Conservation (phyloP, 352 stramenopile genomes). For the Pythium rhizo-oryzae region DNA sequence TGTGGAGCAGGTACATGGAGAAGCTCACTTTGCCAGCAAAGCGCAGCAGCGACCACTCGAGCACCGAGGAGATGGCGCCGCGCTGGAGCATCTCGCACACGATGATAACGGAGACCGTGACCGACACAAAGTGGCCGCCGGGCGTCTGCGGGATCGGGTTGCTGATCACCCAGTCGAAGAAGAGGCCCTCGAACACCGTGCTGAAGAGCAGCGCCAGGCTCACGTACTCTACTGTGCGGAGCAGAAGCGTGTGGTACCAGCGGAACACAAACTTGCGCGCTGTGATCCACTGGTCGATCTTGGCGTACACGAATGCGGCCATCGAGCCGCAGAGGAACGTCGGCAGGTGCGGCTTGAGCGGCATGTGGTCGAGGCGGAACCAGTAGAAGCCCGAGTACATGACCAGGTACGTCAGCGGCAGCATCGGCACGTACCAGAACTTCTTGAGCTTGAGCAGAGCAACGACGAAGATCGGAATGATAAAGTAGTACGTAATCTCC, state of each 20-base stretch:
- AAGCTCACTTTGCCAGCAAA: constrained; percentile 45
- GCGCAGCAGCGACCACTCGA: constrained; percentile 40
- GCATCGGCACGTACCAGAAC: constrained; percentile 15
- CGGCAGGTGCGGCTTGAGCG: constrained; percentile 33
- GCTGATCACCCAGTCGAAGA: constrained; percentile 35
- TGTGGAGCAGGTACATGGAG: constrained; percentile 49
- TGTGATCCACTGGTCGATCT: constrained; percentile 21
- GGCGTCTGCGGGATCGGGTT: constrained; percentile 24
- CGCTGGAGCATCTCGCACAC: constrained; percentile 41
- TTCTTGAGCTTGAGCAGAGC: constrained; percentile 1
- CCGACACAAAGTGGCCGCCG: constrained; percentile 30
- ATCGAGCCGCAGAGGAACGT: constrained; percentile 43
- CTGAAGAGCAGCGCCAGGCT: constrained; percentile 33
- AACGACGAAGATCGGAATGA: constrained; percentile 36
- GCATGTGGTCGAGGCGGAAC: constrained; percentile 29
- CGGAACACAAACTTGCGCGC: not conserved
- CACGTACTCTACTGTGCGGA: too few species aligned
- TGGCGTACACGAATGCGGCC: constrained; percentile 32
- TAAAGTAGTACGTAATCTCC: constrained; percentile 44
- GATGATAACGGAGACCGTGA: constrained; percentile 31
- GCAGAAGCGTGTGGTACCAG: constrained; percentile 11
- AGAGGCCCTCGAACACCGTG: constrained; percentile 20
- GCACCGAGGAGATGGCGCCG: constrained; percentile 20
- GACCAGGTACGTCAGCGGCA: constrained; percentile 26
- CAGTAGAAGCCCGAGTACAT: constrained; percentile 27